phyloP scores from a whole-genome alignment of 2,329 filamentous ascomycete species.

The Ophidiomyces ophidiicola region DNA sequence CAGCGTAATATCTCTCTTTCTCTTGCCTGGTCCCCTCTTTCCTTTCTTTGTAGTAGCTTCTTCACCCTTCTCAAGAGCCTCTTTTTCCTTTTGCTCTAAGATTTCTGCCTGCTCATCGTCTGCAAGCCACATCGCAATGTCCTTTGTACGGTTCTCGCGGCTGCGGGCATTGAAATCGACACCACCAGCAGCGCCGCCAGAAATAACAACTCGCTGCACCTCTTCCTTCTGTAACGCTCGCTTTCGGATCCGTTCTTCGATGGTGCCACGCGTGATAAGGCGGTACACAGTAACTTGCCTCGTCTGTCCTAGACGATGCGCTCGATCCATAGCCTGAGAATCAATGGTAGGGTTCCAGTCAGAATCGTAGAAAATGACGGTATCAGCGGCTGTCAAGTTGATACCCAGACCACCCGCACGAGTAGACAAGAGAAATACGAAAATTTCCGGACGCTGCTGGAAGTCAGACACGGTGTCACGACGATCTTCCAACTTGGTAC shows the following conservation, averaged over 20 bases:
- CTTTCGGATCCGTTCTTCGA: constrained; percentile 96
- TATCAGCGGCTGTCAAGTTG: constrained; percentile 91
- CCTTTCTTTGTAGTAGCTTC: constrained; percentile 41
- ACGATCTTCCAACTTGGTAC: constrained; percentile 91
- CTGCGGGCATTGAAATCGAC: constrained; percentile 94
- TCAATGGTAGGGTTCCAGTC: constrained; percentile 99
- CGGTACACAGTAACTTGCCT: constrained; percentile 94
- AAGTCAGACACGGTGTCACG: constrained; percentile 94
- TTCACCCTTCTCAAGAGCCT: constrained; percentile 56
- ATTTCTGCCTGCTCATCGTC: constrained; percentile 93
- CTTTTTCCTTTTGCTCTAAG: constrained; percentile 84
- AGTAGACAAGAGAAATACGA: constrained; percentile 91
- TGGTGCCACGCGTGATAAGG: constrained; percentile 89
- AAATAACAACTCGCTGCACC: constrained; percentile 92
- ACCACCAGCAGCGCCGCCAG: constrained; percentile 65
- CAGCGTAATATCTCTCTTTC: constrained; percentile 50
- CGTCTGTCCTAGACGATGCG: constrained; percentile 92
- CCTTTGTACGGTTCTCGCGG: constrained; percentile 86
- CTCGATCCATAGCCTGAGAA: constrained; percentile 96
- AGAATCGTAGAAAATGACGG: constrained; percentile 98
- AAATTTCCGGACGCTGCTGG: constrained; percentile 87
- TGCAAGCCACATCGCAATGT: constrained; percentile 97
- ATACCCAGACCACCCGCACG: constrained; percentile 96
- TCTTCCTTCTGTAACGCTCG: constrained; percentile 96
- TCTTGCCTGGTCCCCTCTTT: constrained; percentile 49